Evolutionary conservation across 1,284 basidiomycete genomes (phyloP).

Genomic region (Inonotus hispidus): DNA sequence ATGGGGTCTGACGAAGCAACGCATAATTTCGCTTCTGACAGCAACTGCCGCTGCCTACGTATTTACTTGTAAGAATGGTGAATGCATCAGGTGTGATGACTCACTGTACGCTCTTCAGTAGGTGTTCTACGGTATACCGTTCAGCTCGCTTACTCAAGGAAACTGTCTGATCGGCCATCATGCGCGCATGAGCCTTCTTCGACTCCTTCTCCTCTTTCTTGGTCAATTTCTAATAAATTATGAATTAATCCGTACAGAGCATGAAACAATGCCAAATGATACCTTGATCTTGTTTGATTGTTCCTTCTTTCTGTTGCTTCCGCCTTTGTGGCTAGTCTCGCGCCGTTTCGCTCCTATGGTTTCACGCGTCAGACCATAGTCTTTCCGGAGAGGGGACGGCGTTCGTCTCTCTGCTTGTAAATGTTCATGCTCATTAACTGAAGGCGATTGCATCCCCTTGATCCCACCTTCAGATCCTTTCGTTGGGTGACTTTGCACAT

Average conservation of each 20-base stretch:
- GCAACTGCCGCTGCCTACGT: not conserved
- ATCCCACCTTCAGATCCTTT: not conserved
- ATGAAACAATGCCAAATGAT: not conserved
- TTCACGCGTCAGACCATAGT: not conserved
- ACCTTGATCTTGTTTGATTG: slow-evolving; percentile 15
- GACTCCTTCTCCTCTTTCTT: slow-evolving; percentile 19
- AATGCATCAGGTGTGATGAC: not conserved
- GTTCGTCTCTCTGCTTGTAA: not conserved
- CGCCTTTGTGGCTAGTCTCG: not conserved
- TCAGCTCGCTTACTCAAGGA: slow-evolving; percentile 11
- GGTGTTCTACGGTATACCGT: slow-evolving; percentile 6
- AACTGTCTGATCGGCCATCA: slow-evolving; percentile 17
- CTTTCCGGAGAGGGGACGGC: not conserved
- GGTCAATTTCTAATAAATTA: slow-evolving; percentile 12
- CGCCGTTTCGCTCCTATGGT: not conserved
- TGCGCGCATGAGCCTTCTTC: slow-evolving; percentile 18
- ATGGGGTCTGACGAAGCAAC: slow-evolving; percentile 18
- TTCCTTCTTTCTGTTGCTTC: not conserved
- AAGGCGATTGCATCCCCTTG: not conserved
- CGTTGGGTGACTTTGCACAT: not conserved
- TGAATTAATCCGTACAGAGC: not conserved
- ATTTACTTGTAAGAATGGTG: not conserved
- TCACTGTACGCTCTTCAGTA: slow-evolving; percentile 14
- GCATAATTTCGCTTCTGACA: not conserved
- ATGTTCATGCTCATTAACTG: not conserved